Base-by-base conservation (phyloP, 306 rosid genomes). In the Vigna mungo region DNA sequence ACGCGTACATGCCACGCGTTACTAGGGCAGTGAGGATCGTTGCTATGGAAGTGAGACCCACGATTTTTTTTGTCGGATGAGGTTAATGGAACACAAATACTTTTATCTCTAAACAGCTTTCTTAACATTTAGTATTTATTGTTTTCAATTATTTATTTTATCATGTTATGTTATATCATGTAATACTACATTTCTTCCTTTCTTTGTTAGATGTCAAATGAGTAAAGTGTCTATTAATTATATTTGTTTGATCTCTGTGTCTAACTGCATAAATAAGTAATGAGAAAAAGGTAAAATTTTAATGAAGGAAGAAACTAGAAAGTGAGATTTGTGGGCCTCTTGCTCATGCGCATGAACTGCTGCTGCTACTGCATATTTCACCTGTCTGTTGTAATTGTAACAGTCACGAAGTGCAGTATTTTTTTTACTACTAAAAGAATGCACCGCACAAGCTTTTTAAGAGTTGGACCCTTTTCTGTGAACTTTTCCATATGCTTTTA, bases 61-160 rank as follows among this genome's bases (percentile, higher is more conserved):
- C 82, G 47, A 69, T 67, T 59, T 72, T 72, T 84, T 79, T 79
- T 80, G 88, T 79, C 88, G 88, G 86, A 63, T 32, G 56, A 69
- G 23, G 67, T 55, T 48, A 64, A 55, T 46, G 47, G 25, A 55
- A 63, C 53, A 54, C 55, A 30, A 49, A 52, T 41, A 9, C 46
- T 2, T 41, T 41, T 41, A 9, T 41, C 13, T 44, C 9, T 43
- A 43, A 12, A 44, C 15, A 44, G 5, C 16, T 44, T 44, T 44
- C 4, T 44, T 44, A 44, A 44, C 5, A 3, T 0, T 51, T 51
- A 6, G 41, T 36, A 36, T n/a, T 51, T 49, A 6, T 7, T 17
- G 2, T 52, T 7, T 52, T 55, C 2, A 4, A 21, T 56, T 56
- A 4, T 56, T 56, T 21, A 56, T 56, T 54, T n/a, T 49, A 51